A percentile compares a stretch with the other conserved stretches of the same genome.
Evolutionary conservation across 768 basidiomycete species (phyloP).

Genomic region (Boletus sensibilis): DNA sequence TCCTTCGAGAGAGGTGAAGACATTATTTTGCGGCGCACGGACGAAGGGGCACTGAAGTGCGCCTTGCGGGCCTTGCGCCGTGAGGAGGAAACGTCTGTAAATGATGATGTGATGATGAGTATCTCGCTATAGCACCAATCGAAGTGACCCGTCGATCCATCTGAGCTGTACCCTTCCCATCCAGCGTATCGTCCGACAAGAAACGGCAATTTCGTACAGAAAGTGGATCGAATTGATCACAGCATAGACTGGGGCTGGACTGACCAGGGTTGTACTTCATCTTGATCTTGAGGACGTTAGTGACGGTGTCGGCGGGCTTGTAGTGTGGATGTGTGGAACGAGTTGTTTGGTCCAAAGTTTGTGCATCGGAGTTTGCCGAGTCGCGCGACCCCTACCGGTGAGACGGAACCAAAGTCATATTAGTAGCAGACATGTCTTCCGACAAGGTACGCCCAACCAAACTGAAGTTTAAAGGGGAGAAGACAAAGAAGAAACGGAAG

Average conservation of each 20-base stretch:
- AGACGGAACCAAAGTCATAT: not conserved
- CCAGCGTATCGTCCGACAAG: slow-evolving; percentile 47
- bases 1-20: slow-evolving; percentile 94
- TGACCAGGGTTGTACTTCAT: slow-evolving; percentile 85
- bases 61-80: slow-evolving; percentile 98
- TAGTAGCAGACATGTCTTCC: slow-evolving; percentile 29
- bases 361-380: slow-evolving; percentile 26
- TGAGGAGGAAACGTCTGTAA: slow-evolving; percentile 81
- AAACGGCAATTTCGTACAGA: slow-evolving; percentile 25
- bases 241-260: slow-evolving; percentile 36
- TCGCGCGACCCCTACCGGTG: not conserved
- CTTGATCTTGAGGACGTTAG: slow-evolving; percentile 63
- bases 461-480: slow-evolving; percentile 89
- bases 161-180: slow-evolving; percentile 43
- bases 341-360: slow-evolving; percentile 40
- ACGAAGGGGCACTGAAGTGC: slow-evolving; percentile 95
- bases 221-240: slow-evolving; percentile 16
- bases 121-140: slow-evolving; percentile 18
- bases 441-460: slow-evolving; percentile 66
- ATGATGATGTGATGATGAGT: slow-evolving; percentile 33
- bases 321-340: slow-evolving; percentile 17
- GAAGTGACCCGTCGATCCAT: slow-evolving; percentile 37
- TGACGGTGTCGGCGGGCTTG: slow-evolving; percentile 45
- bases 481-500: slow-evolving; percentile 79
- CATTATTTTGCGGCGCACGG: slow-evolving; percentile 96